phyloP scores from a whole-genome alignment of 208 protist species.

The Trypanosomatidae sp. region DNA sequence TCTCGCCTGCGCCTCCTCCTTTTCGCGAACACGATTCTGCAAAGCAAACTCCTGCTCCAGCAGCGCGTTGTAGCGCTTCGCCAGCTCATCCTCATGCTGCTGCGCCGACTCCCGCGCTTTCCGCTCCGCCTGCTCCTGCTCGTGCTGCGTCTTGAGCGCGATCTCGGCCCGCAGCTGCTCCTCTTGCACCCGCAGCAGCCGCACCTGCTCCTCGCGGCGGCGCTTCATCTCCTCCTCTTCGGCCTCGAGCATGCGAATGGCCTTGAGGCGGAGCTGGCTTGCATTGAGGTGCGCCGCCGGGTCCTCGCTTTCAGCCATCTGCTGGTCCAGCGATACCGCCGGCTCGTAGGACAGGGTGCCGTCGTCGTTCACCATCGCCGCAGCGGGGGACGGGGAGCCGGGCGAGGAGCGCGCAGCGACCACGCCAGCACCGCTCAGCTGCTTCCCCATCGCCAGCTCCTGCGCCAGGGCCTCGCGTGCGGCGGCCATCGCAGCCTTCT shows the following conservation, averaged over 20 bases:
- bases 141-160: slow-evolving; percentile 50
- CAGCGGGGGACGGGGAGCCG: too few relatives aligned
- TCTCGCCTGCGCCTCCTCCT: slow-evolving; percentile 24
- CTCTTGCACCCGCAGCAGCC: slow-evolving; percentile 36
- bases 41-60: slow-evolving; percentile 42
- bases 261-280: slow-evolving; percentile 52
- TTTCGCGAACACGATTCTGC: slow-evolving; percentile 33
- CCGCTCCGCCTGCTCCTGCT: slow-evolving; percentile 50
- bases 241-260: slow-evolving; percentile 73
- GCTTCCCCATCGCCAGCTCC: slow-evolving; percentile 42
- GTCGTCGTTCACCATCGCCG: slow-evolving; percentile 10
- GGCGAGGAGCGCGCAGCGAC: background rate
- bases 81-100: slow-evolving; percentile 31
- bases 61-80: slow-evolving; percentile 36
- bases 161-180: slow-evolving; percentile 32
- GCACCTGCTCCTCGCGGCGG: slow-evolving; percentile 38
- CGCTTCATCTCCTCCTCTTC: slow-evolving; percentile 53
- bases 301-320: slow-evolving; percentile 4
- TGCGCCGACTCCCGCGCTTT: slow-evolving; percentile 34
- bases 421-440: slow-evolving; percentile 13
- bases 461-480: slow-evolving; percentile 57
- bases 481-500: slow-evolving; percentile 47
- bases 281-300: slow-evolving; percentile 4
- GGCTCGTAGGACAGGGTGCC: slow-evolving; percentile 28
- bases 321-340: slow-evolving; percentile 15